These are phyloP conservation scores for Cyberlindnera saturnus DNA, from an alignment of 805 yeast species.

Conservation along the genomic window DNA sequence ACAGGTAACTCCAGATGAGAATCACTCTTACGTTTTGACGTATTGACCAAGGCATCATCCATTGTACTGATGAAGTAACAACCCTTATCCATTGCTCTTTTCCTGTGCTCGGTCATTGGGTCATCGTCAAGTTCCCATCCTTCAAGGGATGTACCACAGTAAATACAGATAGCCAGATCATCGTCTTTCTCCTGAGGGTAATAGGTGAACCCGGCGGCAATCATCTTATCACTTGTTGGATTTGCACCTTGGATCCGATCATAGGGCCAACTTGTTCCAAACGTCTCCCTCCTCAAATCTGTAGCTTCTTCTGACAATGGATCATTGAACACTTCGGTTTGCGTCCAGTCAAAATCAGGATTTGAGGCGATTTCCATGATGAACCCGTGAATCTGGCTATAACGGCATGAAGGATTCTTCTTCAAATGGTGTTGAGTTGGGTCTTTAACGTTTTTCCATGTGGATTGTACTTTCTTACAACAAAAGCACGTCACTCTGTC, in stretches of 20 bases:
- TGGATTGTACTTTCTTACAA: slow-evolving; percentile 49
- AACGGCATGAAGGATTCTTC: slow-evolving; percentile 29
- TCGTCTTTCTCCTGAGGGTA: slow-evolving; percentile 41
- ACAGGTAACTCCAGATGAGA: background rate
- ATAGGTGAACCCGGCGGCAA: slow-evolving; percentile 60
- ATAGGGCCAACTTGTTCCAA: slow-evolving; percentile 41
- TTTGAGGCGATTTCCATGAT: slow-evolving; percentile 17
- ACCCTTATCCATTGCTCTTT: slow-evolving; percentile 28
- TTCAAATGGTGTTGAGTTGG: slow-evolving; percentile 42
- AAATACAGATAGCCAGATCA: slow-evolving; percentile 56
- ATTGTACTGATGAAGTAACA: slow-evolving; percentile 30
- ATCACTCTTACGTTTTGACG: background rate
- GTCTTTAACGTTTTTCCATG: slow-evolving; percentile 50
- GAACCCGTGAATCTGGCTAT: slow-evolving; percentile 20
- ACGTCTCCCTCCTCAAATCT: slow-evolving; percentile 33
- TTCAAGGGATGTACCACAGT: slow-evolving; percentile 56
- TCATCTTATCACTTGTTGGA: slow-evolving; percentile 38
- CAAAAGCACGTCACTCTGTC: slow-evolving; percentile 54
- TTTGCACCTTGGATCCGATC: slow-evolving; percentile 31
- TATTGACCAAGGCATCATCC: background rate
- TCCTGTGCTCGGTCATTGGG: slow-evolving; percentile 54
- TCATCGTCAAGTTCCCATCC: slow-evolving; percentile 70
- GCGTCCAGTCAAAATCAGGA: slow-evolving; percentile 17
- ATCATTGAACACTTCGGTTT: slow-evolving; percentile 23
- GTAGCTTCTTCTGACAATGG: slow-evolving; percentile 29